Conservation (phyloP, 352 stramenopile species). For the Phytopythium litorale region DNA sequence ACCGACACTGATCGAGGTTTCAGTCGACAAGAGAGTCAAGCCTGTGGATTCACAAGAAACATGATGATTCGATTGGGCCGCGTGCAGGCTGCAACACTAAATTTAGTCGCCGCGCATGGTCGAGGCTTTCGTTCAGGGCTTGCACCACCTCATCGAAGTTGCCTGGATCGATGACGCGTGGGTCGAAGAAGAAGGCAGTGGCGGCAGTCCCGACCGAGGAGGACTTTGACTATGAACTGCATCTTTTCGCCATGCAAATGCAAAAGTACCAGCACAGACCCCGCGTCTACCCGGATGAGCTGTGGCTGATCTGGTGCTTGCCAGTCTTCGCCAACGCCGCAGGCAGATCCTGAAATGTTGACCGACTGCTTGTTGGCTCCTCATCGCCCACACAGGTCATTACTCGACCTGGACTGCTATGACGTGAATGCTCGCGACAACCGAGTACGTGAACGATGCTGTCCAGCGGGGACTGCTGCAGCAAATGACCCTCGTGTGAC, state of each 20-base stretch:
- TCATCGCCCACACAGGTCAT: constrained; percentile 19
- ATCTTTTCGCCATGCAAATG: constrained; percentile 60
- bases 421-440: constrained; percentile 52
- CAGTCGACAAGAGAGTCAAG: background rate
- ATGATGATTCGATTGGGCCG: background rate
- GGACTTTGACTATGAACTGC: constrained; percentile 30
- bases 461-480: too few relatives aligned
- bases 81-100: background rate
- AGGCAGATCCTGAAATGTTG: background rate
- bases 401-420: constrained; percentile 42
- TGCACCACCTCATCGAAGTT: background rate
- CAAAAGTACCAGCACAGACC: constrained; percentile 34
- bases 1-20: constrained; percentile 13
- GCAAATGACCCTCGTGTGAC: background rate
- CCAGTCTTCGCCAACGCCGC: background rate
- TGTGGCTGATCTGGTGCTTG: constrained; percentile 47
- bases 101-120: background rate
- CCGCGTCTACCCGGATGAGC: constrained; percentile 24
- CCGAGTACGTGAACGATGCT: constrained; percentile 11
- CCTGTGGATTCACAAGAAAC: background rate
- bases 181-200: constrained; percentile 9
- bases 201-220: constrained; percentile 1
- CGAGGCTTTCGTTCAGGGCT: background rate
- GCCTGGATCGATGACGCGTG: background rate
- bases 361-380: background rate